Base-by-base conservation (phyloP, 805 yeast species). In the Nakazawaea siamensis region DNA sequence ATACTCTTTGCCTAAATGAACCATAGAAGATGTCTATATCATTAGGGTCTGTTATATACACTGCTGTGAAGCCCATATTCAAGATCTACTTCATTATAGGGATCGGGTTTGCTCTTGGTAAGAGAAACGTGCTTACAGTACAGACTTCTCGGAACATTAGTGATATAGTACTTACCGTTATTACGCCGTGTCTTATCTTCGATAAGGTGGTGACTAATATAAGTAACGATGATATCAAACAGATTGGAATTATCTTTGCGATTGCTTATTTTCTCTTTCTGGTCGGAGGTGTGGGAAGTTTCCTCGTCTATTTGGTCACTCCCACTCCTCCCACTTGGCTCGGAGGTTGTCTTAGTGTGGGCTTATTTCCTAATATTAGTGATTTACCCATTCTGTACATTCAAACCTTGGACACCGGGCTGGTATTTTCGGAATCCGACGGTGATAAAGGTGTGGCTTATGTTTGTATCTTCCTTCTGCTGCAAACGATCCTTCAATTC, bases 321-420 rank as follows among this genome's bases (percentile, higher is more conserved):
- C 76, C 76, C 4, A 71, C 74, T 4, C 94, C 95, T 3, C 69
- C 67, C 39, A 57, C 69, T 25, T 85, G 94, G 90, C 58, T 68
- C 18, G 92, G 94, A 35, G 94, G 95, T 0, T 51, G 80, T 14
- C 42, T 80, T 5, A 68, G 79, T 19, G 85, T 82, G 8, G 86
- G 90, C 0, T 61, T 81, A 20, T 73, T 84, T 49, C 88, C 87
- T 29, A 85, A 85, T 49, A 75, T 80, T 29, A 73, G 87, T 12
- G 95, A 85, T 57, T 63, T 85, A 37, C 95, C 95, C 0, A 81
- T 85, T 45, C 94, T 95, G 0, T 86, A 85, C 45, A 53, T 78
- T 24, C 85, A 79, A 48, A 80, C 90, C 2, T 58, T 85, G 49
- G 78, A 82, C 18, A 66, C 72, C 12, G 76, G 86, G 1, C 62